A percentile compares a stretch with the other conserved stretches of the same genome.
Evolutionary conservation across 768 basidiomycete genomes (phyloP).

Genomic region (Podaxis sp.): DNA sequence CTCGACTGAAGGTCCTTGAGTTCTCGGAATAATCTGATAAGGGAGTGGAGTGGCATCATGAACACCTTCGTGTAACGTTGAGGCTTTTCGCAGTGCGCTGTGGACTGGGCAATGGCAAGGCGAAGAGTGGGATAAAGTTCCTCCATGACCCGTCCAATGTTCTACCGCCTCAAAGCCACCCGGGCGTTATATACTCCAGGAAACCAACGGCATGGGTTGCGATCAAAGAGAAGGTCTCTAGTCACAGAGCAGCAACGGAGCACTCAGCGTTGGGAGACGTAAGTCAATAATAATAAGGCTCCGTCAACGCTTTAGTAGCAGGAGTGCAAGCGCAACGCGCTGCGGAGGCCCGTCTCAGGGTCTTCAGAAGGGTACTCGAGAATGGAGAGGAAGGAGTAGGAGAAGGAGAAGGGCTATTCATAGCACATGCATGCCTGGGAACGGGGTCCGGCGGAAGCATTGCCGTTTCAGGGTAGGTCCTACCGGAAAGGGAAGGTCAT

Average conservation of each 20-base stretch:
- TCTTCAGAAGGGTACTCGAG: neutral
- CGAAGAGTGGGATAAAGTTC: neutral
- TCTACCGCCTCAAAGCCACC: neutral
- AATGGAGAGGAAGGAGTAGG: neutral
- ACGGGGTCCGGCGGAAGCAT: neutral
- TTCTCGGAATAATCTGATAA: neutral
- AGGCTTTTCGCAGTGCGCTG: neutral
- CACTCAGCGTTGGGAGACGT: neutral
- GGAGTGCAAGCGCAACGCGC: neutral
- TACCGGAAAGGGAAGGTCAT: neutral
- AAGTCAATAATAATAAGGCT: neutral
- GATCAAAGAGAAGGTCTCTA: neutral
- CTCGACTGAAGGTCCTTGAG: neutral
- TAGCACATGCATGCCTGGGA: neutral
- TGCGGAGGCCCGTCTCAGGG: neutral
- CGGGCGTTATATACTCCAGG: neutral
- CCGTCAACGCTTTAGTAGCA: neutral
- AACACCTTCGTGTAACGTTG: neutral
- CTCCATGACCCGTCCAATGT: neutral
- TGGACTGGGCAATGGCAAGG: neutral
- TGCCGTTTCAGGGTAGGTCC: neutral
- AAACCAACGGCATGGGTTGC: neutral
- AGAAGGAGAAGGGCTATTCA: neutral
- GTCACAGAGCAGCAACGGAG: neutral
- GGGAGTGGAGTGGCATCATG: neutral